Evolutionary conservation across 306 rosid genomes (phyloP), one percentile per base, ranked within the genome.

Genomic region (Myrica gale): DNA sequence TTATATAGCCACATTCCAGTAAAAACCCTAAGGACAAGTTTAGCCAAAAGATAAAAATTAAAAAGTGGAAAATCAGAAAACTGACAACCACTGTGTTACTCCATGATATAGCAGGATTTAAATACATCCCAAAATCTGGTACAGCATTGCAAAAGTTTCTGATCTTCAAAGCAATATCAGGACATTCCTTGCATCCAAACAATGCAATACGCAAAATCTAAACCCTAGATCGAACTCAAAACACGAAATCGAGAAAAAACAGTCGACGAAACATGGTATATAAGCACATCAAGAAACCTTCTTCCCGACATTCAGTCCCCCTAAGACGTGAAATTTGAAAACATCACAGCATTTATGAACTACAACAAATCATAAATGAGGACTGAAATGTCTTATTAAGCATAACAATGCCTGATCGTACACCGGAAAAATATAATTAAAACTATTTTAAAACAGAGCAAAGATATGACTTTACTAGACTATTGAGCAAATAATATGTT

Each of bases 161-260:
- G 47, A 68, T 72, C 21, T 76, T 56, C 51, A 16, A 9, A 76
- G 78, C 66, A 76, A 6, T 74, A 56, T 71, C 78, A 66, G 20
- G 37, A 43, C 77, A 71, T 63, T 55, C 56, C 72, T 57, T 52
- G 80, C 77, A 80, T 78, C 79, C 79, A 69, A 70, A 41, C 74
- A 45, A 20, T 78, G 65, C 48, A 75, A 79, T 63, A 62, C 80
- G 78, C 78, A 69, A 85, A 66, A 83, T 71, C 78, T 65, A 82
- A 85, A 85, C 91, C 93, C 87, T 89, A 85, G 80, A 62, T 73
- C 63, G 15, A 75, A 58, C 51, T 23, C 75, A 55, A 16, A 68
- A 37, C 17, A 52, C 73, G 55, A 75, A 76, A 66, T 63, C 43
- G 70, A 54, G 53, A 82, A 79, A 79, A 77, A 72, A 82, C 79